A percentile compares a stretch with the other conserved stretches of the same genome.
Evolutionary conservation across 1,284 basidiomycete genomes (phyloP).

Genomic region (Ustilago hordei): DNA sequence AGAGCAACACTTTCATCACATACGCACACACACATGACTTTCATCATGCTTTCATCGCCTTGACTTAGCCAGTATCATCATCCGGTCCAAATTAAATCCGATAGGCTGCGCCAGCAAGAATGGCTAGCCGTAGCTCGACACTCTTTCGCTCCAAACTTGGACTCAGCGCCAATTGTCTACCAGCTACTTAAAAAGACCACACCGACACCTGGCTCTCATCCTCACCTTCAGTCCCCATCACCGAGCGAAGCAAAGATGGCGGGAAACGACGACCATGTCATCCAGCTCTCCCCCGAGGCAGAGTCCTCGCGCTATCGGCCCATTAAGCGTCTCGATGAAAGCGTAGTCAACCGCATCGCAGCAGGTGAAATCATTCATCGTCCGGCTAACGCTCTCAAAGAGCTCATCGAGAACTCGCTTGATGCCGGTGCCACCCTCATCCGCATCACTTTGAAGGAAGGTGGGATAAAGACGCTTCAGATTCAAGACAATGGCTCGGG

Average conservation of each 20-base stretch:
- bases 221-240: not conserved
- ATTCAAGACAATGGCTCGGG: constrained; percentile 97
- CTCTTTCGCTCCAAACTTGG: not conserved
- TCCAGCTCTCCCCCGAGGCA: constrained; percentile 32
- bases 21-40: not conserved
- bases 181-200: not conserved
- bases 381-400: constrained; percentile 95
- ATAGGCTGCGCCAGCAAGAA: constrained; percentile 1
- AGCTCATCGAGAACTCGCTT: constrained; percentile 92
- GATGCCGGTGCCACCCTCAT: constrained; percentile 92
- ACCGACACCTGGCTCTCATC: too few relatives aligned
- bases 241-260: constrained; percentile 12
- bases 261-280: constrained; percentile 11
- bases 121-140: not conserved
- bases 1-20: constrained; percentile 28
- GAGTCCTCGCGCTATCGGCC: constrained; percentile 36
- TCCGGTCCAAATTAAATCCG: not conserved
- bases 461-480: constrained; percentile 92
- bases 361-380: constrained; percentile 88
- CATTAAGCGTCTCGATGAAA: constrained; percentile 70
- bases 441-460: constrained; percentile 90
- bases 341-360: constrained; percentile 76
- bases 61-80: not conserved
- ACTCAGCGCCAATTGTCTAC: not conserved
- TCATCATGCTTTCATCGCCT: not conserved